Base-by-base conservation (phyloP, 2,329 filamentous ascomycete species). In the Talaromyces sp. region DNA sequence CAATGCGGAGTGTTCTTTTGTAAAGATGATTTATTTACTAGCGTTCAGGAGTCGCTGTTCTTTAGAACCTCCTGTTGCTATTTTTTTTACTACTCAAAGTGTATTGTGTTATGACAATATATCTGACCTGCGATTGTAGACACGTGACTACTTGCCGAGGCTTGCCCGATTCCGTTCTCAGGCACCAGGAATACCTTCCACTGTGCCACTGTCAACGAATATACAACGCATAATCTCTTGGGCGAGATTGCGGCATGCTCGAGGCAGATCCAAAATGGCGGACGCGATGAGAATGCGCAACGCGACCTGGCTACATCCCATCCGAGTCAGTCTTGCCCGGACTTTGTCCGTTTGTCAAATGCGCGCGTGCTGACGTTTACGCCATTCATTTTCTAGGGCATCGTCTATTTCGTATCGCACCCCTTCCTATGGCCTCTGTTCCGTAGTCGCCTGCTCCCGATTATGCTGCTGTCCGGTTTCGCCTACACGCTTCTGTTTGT, bases 401-500 rank as follows among this genome's bases (percentile, higher is more conserved):
- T 97, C 69, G 86, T 85, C 78, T 96, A 93, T 77, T 96, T 96
- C 75, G 66, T 85, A 56, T 81, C 83, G 32, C 89, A 93, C 71
- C 87, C 85, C 24, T 91, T 89, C 67, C 89, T 95, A 65, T 96
- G 89, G 75, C 92, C 93, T 26, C 83, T 97, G 1, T 89, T 96
- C 65, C 80, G 85, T 60, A 82, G 89, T 26, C 87, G 93, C 17
- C 80, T 99, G 2, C 76, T 98, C 0, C 93, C 93, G 0, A 82
- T 96, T 29, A 84, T 90, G 2, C 78, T 97, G 14, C 87, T 97
- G 13, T 96, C 93, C 0, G 79, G 88, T 14, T 85, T 95, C 58
- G 89, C 97, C 14, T 90, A 96, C 64, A 79, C 87, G n/a, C 80
- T 96, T 21, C 85, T 98, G 21, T 98, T 98, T 75, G 81, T 91